Conservation (phyloP, 202 grass and related monocot genomes). For the Eragrostis tef region DNA sequence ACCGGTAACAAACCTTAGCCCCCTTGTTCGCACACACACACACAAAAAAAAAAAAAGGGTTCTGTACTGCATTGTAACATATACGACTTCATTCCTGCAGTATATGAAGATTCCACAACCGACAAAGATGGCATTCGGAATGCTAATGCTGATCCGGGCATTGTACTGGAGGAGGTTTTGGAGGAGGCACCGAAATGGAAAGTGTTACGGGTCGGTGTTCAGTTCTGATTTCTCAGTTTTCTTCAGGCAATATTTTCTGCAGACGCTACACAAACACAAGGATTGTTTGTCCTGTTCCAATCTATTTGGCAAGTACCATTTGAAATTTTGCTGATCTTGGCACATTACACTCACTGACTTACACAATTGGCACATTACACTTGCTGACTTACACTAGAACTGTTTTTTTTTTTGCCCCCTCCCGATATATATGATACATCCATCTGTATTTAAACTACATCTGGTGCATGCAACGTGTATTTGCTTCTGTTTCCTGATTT, state of each 20-base stretch:
- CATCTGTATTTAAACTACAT: neutral
- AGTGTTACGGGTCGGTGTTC: constrained; percentile 80
- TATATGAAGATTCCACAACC: constrained; percentile 50
- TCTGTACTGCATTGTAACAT: constrained; percentile 35
- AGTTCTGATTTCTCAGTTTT: constrained; percentile 48
- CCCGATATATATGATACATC: neutral
- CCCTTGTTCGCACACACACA: constrained; percentile 3
- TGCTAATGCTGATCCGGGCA: constrained; percentile 38
- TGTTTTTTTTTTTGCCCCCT: neutral
- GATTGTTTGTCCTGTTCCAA: neutral
- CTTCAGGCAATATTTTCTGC: constrained; percentile 26
- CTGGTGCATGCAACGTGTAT: neutral
- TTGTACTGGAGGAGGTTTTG: constrained; percentile 81
- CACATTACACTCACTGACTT: neutral
- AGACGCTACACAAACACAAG: constrained; percentile 9
- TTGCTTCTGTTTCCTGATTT: constrained; percentile 23
- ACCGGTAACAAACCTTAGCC: constrained; percentile 45
- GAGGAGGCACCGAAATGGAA: constrained; percentile 98
- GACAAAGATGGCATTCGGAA: constrained; percentile 44
- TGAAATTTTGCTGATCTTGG: constrained; percentile 12
- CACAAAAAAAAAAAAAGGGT: neutral
- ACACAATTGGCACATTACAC: constrained; percentile 13
- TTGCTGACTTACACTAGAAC: constrained; percentile 15
- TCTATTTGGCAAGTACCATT: neutral
- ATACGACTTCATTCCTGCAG: constrained; percentile 43